A percentile compares a stretch with the other conserved stretches of the same genome.
These are phyloP conservation scores for Colletotrichum sp. DNA, from an alignment of 2,329 filamentous ascomycete species.

Conservation along the genomic window DNA sequence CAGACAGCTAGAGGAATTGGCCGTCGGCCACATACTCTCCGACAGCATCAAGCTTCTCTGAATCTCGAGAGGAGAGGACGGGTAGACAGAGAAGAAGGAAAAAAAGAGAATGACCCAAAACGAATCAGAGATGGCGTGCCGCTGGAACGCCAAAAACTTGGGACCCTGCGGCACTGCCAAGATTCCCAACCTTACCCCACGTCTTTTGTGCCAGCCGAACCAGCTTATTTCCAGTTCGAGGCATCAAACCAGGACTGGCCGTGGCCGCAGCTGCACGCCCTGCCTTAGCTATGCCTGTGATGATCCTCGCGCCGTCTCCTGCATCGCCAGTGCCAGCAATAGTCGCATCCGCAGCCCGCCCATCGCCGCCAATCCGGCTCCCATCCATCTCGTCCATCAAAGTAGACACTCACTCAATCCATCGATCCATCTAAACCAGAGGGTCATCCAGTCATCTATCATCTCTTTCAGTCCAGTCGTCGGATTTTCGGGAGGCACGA, in stretches of 20 bases:
- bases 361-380: background rate
- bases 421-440: background rate
- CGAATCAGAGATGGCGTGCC: constrained; percentile 20
- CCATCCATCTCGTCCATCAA: background rate
- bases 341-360: background rate
- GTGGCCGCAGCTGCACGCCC: constrained; percentile 3
- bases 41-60: background rate
- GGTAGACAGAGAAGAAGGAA: background rate
- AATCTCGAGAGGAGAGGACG: background rate
- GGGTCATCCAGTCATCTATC: background rate
- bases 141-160: constrained; percentile 12
- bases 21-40: background rate
- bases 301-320: constrained; percentile 16
- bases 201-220: constrained; percentile 12
- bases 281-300: constrained; percentile 12
- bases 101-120: constrained; percentile 2
- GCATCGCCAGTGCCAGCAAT: background rate
- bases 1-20: background rate
- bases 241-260: constrained; percentile 12
- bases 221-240: constrained; percentile 20
- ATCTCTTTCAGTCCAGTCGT: background rate
- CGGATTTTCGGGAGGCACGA: background rate
- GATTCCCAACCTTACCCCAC: constrained; percentile 21
- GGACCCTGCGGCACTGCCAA: constrained; percentile 17
- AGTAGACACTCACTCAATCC: background rate